Evolutionary conservation across 2,329 filamentous ascomycete genomes (phyloP).

Genomic region (Colletotrichum zoysiae): DNA sequence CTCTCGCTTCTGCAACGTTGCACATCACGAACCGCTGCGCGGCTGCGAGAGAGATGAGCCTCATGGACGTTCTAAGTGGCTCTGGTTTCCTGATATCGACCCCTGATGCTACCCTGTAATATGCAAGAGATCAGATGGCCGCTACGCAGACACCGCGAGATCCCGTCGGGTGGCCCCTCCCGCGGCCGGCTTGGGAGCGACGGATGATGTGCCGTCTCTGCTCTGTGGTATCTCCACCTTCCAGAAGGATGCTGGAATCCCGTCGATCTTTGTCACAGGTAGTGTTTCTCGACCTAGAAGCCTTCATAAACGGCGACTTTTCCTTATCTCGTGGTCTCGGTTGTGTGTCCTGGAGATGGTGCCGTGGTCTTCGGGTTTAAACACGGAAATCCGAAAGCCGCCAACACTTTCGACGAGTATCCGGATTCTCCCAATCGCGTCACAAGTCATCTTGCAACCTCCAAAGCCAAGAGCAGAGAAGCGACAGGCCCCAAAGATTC

Average conservation of each 20-base stretch:
- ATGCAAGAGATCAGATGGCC: constrained; percentile 38
- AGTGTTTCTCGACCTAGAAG: neutral
- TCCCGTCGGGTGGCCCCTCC: neutral
- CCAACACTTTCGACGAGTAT: neutral
- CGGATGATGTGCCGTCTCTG: constrained; percentile 22
- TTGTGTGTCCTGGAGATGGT: neutral
- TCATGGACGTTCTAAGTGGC: constrained; percentile 17
- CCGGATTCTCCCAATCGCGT: neutral
- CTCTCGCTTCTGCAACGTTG: constrained; percentile 30
- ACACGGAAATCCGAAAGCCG: neutral
- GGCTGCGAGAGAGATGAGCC: constrained; percentile 1
- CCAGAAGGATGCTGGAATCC: neutral
- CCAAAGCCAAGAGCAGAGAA: neutral
- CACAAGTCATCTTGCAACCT: neutral
- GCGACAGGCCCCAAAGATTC: neutral
- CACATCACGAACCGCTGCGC: constrained; percentile 7
- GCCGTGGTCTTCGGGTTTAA: neutral
- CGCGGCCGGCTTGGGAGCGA: neutral
- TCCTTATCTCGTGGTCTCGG: neutral
- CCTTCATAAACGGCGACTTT: neutral
- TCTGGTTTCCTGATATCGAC: neutral
- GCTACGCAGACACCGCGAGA: neutral
- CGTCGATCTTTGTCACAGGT: neutral
- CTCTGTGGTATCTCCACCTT: constrained; percentile 12
- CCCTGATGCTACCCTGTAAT: constrained; percentile 23